Percentiles rank a stretch among this genome's conserved stretches.
Evolutionary conservation across 352 stramenopile genomes (phyloP).

Genomic region (Blastocystis sp.): DNA sequence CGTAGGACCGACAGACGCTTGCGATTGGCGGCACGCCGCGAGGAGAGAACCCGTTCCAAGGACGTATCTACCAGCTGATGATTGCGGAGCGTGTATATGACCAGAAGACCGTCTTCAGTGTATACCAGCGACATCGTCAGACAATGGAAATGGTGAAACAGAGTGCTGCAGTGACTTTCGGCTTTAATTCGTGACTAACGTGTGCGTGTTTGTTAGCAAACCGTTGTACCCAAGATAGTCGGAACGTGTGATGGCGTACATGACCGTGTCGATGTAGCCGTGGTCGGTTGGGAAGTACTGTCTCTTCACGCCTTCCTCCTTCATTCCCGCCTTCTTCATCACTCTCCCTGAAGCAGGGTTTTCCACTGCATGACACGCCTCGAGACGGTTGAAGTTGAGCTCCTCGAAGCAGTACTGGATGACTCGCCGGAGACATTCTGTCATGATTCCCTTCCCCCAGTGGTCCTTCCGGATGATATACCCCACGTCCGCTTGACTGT

Average conservation of each 20-base stretch:
- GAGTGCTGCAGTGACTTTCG: background rate
- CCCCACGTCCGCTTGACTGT: background rate
- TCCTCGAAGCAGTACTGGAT: constrained; percentile 40
- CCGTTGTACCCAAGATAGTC: background rate
- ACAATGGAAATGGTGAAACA: background rate
- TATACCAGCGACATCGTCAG: background rate
- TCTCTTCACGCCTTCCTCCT: background rate
- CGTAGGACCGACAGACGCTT: background rate
- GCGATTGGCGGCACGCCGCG: background rate
- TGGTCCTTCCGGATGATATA: constrained; percentile 46
- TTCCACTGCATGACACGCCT: background rate
- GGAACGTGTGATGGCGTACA: constrained; percentile 22
- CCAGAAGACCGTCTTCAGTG: background rate
- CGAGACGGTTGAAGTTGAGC: background rate
- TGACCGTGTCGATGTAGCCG: background rate
- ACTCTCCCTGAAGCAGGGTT: constrained; percentile 41
- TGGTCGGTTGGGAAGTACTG: constrained; percentile 50
- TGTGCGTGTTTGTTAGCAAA: constrained; percentile 30
- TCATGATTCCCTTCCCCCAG: constrained; percentile 20
- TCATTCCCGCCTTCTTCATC: constrained; percentile 36
- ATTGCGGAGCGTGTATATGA: background rate
- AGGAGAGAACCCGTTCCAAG: background rate
- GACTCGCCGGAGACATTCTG: background rate
- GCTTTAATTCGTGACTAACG: background rate
- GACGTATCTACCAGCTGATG: constrained; percentile 9